A percentile compares a stretch with the other conserved stretches of the same genome.
Conservation (phyloP, 108 stramenopile genomes). For the Pseudonitzschia multiseries region DNA sequence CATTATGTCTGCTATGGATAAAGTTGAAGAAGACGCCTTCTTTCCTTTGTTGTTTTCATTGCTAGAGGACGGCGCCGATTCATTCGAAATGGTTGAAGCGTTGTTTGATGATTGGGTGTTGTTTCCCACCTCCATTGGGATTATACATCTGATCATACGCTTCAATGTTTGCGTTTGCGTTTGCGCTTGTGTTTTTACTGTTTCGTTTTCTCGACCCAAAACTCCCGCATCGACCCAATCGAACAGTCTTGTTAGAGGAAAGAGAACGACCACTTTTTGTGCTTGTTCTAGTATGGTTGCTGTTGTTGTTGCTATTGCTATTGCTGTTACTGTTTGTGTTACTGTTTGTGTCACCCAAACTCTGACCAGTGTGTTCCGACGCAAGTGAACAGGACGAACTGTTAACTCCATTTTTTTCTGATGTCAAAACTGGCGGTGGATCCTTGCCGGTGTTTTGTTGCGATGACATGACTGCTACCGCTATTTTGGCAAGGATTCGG, state of each 20-base stretch:
- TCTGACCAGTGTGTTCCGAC: background rate
- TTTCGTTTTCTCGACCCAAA: background rate
- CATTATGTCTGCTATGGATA: background rate
- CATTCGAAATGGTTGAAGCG: background rate
- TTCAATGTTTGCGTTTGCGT: slow-evolving; percentile 21
- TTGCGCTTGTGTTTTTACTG: background rate
- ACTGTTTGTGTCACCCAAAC: background rate
- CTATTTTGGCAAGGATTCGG: background rate
- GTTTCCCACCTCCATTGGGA: background rate
- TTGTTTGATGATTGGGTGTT: background rate
- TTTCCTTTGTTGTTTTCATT: background rate
- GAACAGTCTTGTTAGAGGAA: background rate
- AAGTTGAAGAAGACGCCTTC: background rate
- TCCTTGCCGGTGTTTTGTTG: background rate
- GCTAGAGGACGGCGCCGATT: background rate
- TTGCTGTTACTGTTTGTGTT: too few species aligned
- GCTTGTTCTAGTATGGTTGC: background rate
- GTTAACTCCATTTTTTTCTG: background rate
- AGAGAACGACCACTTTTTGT: background rate
- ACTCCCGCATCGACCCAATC: background rate
- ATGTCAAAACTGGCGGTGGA: background rate
- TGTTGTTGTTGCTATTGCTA: background rate
- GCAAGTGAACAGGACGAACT: background rate
- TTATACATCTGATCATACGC: slow-evolving; percentile 32
- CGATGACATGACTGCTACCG: background rate